Conservation (phyloP, 2,329 filamentous ascomycete genomes). For the Fusarium praegraminearum region DNA sequence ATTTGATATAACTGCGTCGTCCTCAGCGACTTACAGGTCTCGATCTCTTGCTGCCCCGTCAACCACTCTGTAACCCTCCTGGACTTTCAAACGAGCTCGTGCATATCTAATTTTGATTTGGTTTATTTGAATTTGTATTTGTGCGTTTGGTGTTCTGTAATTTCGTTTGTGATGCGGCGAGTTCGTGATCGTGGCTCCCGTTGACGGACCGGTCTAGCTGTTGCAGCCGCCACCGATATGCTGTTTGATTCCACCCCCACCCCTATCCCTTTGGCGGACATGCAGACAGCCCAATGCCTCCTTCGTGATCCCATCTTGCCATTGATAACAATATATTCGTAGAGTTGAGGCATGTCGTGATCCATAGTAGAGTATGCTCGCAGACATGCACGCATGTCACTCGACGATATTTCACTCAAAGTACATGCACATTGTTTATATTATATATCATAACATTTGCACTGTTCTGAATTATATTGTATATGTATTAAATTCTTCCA, state of each 20-base stretch:
- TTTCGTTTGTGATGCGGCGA: background rate
- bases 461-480: fast-evolving
- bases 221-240: background rate
- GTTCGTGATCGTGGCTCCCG: constrained; percentile 3
- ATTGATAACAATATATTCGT: background rate
- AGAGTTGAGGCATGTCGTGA: constrained; percentile 22
- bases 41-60: constrained; percentile 13
- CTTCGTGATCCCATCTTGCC: background rate
- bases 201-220: background rate
- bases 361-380: background rate
- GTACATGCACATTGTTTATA: background rate
- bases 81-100: background rate
- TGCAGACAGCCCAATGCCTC: fast-evolving
- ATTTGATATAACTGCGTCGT: constrained; percentile 16
- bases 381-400: background rate
- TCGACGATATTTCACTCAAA: background rate
- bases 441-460: background rate
- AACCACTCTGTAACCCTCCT: background rate
- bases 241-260: constrained; percentile 3
- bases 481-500: fast-evolving
- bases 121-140: constrained; percentile 16
- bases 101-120: constrained; percentile 14
- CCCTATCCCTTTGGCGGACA: background rate
- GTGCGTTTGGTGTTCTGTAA: constrained; percentile 13
- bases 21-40: constrained; percentile 7